These are phyloP conservation scores for Suaeda aralocaspica DNA, from an alignment of 148 eudicot species.

Conservation along the genomic window DNA sequence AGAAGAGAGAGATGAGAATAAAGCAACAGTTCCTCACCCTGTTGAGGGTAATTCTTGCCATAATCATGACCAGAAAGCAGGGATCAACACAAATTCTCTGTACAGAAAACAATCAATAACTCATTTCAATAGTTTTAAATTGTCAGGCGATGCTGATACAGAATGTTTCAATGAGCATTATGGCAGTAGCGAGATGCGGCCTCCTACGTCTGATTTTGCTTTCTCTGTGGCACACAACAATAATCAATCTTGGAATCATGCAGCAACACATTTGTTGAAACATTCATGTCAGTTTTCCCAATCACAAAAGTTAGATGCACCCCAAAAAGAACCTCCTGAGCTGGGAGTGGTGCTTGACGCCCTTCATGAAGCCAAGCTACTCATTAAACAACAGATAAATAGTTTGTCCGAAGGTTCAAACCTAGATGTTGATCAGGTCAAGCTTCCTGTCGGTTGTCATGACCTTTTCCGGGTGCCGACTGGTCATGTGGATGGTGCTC, in stretches of 20 bases:
- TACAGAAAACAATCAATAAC: conserved; percentile 23
- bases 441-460: conserved; percentile 44
- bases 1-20: conserved; percentile 68
- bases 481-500: conserved; percentile 39
- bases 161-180: conserved; percentile 25
- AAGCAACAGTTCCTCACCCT: conserved; percentile 29
- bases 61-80: conserved; percentile 29
- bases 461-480: conserved; percentile 73
- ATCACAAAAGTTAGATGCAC: conserved; percentile 26
- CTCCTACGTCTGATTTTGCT: conserved; percentile 38
- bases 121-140: conserved; percentile 32
- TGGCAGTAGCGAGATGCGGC: conserved; percentile 9
- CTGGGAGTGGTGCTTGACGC: conserved; percentile 53
- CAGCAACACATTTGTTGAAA: conserved; percentile 13
- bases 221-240: conserved; percentile 21
- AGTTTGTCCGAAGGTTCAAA: conserved; percentile 20
- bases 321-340: conserved; percentile 31
- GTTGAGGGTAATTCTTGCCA: conserved; percentile 17
- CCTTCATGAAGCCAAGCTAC: conserved; percentile 64
- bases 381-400: conserved; percentile 44
- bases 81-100: conserved; percentile 14
- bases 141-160: conserved; percentile 23
- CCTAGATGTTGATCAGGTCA: conserved; percentile 28
- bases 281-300: conserved; percentile 4
- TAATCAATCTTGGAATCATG: conserved; percentile 15